Evolutionary conservation across 202 grass and related monocot genomes (phyloP), one percentile per base, ranked within the genome.

Genomic region (Carex sylvatica): DNA sequence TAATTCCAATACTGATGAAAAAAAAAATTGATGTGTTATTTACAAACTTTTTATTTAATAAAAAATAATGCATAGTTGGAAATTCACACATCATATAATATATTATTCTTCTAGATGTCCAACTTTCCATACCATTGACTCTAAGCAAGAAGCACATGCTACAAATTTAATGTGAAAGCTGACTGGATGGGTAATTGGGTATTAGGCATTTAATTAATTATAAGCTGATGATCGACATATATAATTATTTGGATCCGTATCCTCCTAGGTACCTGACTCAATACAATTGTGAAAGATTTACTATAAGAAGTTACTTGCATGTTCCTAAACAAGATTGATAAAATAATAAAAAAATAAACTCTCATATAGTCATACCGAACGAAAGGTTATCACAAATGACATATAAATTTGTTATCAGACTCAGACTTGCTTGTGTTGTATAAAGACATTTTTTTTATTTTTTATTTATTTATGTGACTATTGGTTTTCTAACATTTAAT

Each of bases 81-180:
- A 36, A 36, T 36, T 36, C 35, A 36, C 35, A 36, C 35, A 36
- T 36, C 35, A 36, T 36, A 36, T 36, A 36, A 5, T 36, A 36
- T 28, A 38, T 38, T 38, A 38, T 38, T 38, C 56, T 40, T 80
- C 56, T 7, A 14, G 35, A 63, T 63, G 16, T 23, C n/a, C n/a
- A n/a, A n/a, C n/a, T n/a, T n/a, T 80, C 56, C 56, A 80, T 44
- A 42, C 18, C 38, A 40, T 63, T 20, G 77, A 28, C 28, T 80
- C 19, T 35, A 64, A 14, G 22, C 30, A 80, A 80, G 35, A 12
- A 42, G 33, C 36, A 63, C 77, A 63, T 36, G 60, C 10, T 63
- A 42, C 77, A 80, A 80, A 80, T 63, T 80, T 31, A 9, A 80
- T 63, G 19, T 26, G 56, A 7, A 80, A 33, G 9, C 44, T 20